These are phyloP conservation scores for Trametes cingulata DNA, from an alignment of 768 basidiomycete genomes.

Conservation along the genomic window DNA sequence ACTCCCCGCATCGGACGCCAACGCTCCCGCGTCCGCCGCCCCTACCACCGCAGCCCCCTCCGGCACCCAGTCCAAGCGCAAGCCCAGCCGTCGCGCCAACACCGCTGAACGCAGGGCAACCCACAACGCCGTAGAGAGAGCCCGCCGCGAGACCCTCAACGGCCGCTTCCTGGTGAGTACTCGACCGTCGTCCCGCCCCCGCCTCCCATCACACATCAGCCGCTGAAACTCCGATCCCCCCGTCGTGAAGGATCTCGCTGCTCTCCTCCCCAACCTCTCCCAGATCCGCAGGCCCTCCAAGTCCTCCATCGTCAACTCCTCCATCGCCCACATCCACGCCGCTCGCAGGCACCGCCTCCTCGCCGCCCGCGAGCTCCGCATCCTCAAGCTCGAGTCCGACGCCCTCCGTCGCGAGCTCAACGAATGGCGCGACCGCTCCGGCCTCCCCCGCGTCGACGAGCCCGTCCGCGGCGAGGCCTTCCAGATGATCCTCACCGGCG, in stretches of 20 bases:
- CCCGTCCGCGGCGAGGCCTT: conserved; percentile 73
- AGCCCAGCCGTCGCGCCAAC: conserved; percentile 87
- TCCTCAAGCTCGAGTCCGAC: conserved; percentile 79
- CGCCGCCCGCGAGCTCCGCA: conserved; percentile 79
- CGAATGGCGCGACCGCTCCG: conserved; percentile 84
- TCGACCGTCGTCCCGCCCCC: conserved; percentile 12
- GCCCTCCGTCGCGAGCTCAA: conserved; percentile 89
- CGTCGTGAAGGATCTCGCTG: conserved; percentile 76
- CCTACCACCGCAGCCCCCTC: conserved; percentile 24
- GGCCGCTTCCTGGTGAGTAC: conserved; percentile 79
- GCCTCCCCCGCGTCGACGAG: conserved; percentile 71
- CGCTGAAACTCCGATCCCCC: conserved; percentile 3
- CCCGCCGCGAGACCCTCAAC: conserved; percentile 87
- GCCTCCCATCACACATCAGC: conserved; percentile 19
- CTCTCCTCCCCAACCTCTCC: conserved; percentile 86
- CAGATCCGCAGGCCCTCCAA: conserved; percentile 94
- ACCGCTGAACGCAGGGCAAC: conserved; percentile 95
- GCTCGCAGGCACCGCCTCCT: conserved; percentile 80
- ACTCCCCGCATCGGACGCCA: conserved; percentile 34
- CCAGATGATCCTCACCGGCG: conserved; percentile 65
- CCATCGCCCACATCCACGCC: conserved; percentile 84
- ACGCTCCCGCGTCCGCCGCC: conserved; percentile 21
- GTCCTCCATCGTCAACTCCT: conserved; percentile 94
- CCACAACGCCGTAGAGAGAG: conserved; percentile 95
- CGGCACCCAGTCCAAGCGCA: conserved; percentile 62